Evolutionary conservation across 768 basidiomycete species (phyloP).

Genomic region (Glaciozyma martinii): DNA sequence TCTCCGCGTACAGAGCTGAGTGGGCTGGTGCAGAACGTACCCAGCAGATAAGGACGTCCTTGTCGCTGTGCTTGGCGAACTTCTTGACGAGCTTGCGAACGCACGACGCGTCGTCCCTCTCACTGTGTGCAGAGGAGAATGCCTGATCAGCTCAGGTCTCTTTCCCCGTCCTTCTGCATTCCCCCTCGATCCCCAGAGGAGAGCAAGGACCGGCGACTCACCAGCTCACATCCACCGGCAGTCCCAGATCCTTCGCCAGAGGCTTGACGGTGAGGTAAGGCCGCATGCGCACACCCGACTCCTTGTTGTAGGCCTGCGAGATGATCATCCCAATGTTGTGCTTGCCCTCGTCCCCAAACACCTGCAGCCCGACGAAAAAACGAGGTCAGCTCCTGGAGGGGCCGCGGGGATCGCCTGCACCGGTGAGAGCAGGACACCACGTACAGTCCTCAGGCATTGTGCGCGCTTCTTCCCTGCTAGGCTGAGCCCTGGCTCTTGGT

Average conservation of each 20-base stretch:
- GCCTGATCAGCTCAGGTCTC: neutral
- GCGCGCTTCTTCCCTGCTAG: constrained; percentile 22
- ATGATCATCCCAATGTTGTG: constrained; percentile 27
- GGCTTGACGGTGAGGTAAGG: constrained; percentile 28
- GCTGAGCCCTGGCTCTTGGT: constrained; percentile 9
- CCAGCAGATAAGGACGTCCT: constrained; percentile 28
- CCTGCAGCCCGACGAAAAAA: neutral
- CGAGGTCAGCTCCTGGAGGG: neutral
- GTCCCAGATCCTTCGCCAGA: constrained; percentile 18
- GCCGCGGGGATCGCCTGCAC: neutral
- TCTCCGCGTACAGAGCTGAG: accelerated
- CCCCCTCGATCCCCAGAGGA: neutral
- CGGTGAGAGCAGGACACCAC: neutral
- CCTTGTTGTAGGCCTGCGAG: constrained; percentile 19
- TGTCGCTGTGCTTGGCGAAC: constrained; percentile 13
- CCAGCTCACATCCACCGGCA: constrained; percentile 22
- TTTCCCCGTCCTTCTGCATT: neutral
- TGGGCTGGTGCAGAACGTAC: neutral
- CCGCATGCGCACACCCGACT: constrained; percentile 7
- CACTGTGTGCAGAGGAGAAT: neutral
- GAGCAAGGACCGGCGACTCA: neutral
- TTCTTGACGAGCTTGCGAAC: constrained; percentile 5
- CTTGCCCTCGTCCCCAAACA: neutral
- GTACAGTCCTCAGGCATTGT: constrained; percentile 22
- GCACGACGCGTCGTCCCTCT: constrained; percentile 25